Percentiles rank a stretch among this genome's conserved stretches.
These are phyloP conservation scores for Fusarium sp. DNA, from an alignment of 2,329 filamentous ascomycete species.

Conservation along the genomic window DNA sequence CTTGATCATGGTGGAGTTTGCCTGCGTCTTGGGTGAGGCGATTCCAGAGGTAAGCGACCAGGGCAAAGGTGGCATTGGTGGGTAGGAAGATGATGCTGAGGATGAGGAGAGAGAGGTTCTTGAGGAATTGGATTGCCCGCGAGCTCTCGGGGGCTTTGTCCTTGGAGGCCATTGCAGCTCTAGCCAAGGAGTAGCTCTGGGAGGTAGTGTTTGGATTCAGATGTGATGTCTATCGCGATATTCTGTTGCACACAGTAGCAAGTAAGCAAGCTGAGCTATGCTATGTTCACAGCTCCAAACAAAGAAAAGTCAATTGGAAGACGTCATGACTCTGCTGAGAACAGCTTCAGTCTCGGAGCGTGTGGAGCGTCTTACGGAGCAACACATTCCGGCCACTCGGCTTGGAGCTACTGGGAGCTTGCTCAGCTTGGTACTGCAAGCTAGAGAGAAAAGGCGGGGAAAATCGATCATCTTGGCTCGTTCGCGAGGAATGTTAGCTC, in stretches of 20 bases:
- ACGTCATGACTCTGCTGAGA: conserved; percentile 33
- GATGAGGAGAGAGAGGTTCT: conserved; percentile 28
- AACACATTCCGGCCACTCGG: conserved; percentile 7
- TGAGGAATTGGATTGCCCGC: conserved; percentile 13
- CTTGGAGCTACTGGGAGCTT: not conserved
- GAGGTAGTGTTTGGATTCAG: not conserved
- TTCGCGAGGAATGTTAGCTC: conserved; percentile 24
- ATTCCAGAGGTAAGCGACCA: conserved; percentile 23
- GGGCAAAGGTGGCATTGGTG: not conserved
- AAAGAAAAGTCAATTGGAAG: conserved; percentile 20
- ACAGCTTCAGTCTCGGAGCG: not conserved
- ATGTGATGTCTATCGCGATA: not conserved
- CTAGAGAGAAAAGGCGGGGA: not conserved
- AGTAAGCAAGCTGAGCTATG: not conserved
- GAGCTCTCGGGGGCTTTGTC: conserved; percentile 1
- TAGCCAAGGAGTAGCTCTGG: not conserved
- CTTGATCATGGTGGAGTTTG: not conserved
- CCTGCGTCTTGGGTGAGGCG: not conserved
- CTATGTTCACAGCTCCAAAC: not conserved
- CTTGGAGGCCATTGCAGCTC: not conserved
- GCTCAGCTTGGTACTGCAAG: no score
- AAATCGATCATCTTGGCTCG: not conserved
- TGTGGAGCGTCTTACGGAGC: conserved; percentile 6
- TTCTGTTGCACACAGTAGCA: not conserved
- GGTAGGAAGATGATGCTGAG: conserved; percentile 30